Conservation (phyloP, 176 grass and related monocot genomes). For the Cocos nucifera region DNA sequence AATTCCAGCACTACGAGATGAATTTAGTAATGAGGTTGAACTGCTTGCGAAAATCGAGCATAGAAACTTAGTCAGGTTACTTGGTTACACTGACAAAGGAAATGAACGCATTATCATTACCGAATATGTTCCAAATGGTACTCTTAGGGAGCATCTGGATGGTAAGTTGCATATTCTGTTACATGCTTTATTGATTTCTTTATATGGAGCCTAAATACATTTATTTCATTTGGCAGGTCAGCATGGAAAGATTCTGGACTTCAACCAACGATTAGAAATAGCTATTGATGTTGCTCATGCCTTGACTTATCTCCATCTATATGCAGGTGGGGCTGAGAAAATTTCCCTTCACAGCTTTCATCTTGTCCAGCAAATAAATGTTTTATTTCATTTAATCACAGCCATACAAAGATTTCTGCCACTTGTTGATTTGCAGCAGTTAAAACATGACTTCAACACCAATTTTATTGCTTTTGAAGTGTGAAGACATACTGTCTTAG, state of each 20-base stretch:
- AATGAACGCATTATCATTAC: slow-evolving; percentile 94
- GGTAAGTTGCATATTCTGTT: slow-evolving; percentile 41
- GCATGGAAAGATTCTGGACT: slow-evolving; percentile 73
- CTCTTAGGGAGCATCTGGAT: slow-evolving; percentile 90
- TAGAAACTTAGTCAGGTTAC: slow-evolving; percentile 88
- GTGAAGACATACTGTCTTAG: too few relatives aligned
- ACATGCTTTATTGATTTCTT: slow-evolving; percentile 3
- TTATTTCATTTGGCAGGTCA: slow-evolving; percentile 44
- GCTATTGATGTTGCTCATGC: slow-evolving; percentile 96
- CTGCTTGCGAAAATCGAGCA: slow-evolving; percentile 97
- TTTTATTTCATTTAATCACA: too few relatives aligned
- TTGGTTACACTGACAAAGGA: slow-evolving; percentile 84
- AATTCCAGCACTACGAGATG: slow-evolving; percentile 64
- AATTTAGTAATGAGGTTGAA: slow-evolving; percentile 93
- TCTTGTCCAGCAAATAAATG: too few relatives aligned
- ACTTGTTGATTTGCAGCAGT: too few relatives aligned
- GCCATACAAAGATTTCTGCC: too few relatives aligned
- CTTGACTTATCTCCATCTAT: slow-evolving; percentile 96
- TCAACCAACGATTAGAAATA: slow-evolving; percentile 91
- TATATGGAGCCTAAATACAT: slow-evolving; percentile 7
- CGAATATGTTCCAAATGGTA: slow-evolving; percentile 93
- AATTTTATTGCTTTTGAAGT: too few relatives aligned
- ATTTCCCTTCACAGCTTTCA: too few relatives aligned
- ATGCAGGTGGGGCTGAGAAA: slow-evolving; percentile 49
- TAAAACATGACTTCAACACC: too few relatives aligned